phyloP scores from a whole-genome alignment of 2,329 filamentous ascomycete species.

The Paecilomyces variotii region DNA sequence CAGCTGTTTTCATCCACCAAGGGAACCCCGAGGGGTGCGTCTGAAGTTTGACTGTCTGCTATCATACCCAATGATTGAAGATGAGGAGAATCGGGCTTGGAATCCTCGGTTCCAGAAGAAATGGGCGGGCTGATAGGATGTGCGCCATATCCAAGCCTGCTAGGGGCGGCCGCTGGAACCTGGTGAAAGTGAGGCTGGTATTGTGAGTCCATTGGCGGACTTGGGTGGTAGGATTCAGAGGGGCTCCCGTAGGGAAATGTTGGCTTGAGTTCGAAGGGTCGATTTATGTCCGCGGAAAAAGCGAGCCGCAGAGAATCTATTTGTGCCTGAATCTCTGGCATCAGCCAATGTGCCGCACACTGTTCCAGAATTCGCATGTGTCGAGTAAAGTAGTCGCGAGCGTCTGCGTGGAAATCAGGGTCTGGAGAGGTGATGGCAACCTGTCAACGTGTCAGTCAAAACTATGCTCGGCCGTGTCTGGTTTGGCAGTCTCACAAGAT shows the following conservation, averaged over 20 bases:
- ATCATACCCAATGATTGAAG: slow-evolving; percentile 51
- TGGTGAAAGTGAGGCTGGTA: slow-evolving; percentile 44
- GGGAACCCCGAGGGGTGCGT: slow-evolving; percentile 44
- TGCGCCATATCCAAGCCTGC: slow-evolving; percentile 43
- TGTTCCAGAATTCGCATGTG: slow-evolving; percentile 91
- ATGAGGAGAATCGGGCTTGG: slow-evolving; percentile 68
- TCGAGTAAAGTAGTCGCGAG: slow-evolving; percentile 79
- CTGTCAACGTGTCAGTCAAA: slow-evolving; percentile 36
- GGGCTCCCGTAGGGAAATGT: slow-evolving; percentile 83
- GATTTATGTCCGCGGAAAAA: slow-evolving; percentile 77
- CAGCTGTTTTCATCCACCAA: slow-evolving; percentile 63
- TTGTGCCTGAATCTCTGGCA: slow-evolving; percentile 83
- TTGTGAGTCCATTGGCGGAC: slow-evolving; percentile 47
- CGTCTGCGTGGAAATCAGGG: slow-evolving; percentile 74
- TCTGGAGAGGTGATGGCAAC: slow-evolving; percentile 91
- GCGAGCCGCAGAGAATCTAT: slow-evolving; percentile 83
- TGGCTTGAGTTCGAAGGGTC: slow-evolving; percentile 81
- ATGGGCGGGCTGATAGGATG: slow-evolving; percentile 76
- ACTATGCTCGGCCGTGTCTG: background rate
- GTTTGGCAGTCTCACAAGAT: slow-evolving; percentile 62
- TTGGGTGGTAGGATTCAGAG: slow-evolving; percentile 53
- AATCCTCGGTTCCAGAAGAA: slow-evolving; percentile 62
- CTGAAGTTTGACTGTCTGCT: slow-evolving; percentile 25
- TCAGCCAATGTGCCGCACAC: slow-evolving; percentile 73
- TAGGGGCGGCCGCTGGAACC: slow-evolving; percentile 36